Conservation (phyloP, 169 alveolate species). For the Perkinsus chesapeaki region DNA sequence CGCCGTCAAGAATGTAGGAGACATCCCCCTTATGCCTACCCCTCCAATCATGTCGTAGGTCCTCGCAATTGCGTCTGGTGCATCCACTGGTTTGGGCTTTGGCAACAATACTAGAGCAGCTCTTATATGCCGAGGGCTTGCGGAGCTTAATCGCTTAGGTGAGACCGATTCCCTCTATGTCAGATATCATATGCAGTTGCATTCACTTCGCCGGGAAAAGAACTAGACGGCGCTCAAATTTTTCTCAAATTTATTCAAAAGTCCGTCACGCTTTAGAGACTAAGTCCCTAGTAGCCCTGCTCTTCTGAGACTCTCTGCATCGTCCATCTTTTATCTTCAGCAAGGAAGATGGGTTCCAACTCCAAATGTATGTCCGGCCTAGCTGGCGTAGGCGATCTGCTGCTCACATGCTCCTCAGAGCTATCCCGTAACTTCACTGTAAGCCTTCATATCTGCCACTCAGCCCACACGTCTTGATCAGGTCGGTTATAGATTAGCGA, state of each 20-base stretch:
- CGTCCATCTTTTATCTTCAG: background rate
- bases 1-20: slow-evolving; percentile 14
- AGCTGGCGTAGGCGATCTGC: slow-evolving; percentile 29
- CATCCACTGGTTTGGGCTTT: slow-evolving; percentile 26
- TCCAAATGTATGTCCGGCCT: slow-evolving; percentile 5
- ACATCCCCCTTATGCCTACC: background rate
- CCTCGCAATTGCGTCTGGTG: slow-evolving; percentile 31
- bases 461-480: background rate
- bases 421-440: background rate
- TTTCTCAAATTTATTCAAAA: background rate
- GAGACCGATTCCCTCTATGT: too few relatives aligned
- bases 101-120: slow-evolving; percentile 29
- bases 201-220: too few relatives aligned
- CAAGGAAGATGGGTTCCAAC: slow-evolving; percentile 22
- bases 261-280: background rate
- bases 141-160: slow-evolving; percentile 22
- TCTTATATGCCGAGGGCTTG: slow-evolving; percentile 26
- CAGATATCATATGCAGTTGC: too few relatives aligned
- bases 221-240: too few relatives aligned
- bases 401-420: slow-evolving; percentile 24
- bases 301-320: background rate
- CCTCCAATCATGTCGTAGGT: background rate
- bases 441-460: background rate
- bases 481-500: slow-evolving; percentile 17
- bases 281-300: background rate